Percentiles rank a stretch among this genome's conserved stretches.
Evolutionary conservation across 2,329 filamentous ascomycete species (phyloP).

Genomic region (Penicillium sp.): DNA sequence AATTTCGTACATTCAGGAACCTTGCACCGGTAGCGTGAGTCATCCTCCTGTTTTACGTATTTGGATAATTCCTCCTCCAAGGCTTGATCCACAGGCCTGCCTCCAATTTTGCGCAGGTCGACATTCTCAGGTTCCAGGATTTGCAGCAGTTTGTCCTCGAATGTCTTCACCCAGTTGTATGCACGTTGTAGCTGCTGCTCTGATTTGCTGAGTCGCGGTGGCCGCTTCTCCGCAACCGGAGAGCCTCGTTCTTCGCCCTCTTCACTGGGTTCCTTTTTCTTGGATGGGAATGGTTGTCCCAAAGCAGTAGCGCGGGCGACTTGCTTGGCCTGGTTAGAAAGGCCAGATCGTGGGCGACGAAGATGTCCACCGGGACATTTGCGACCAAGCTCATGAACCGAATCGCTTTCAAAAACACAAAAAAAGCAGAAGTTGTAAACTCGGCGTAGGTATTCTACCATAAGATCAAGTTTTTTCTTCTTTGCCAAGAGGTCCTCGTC

Average conservation of each 20-base stretch:
- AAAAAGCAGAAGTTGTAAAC: conserved; percentile 99
- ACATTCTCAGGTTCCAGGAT: conserved; percentile 86
- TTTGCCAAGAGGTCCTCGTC: conserved; percentile 86
- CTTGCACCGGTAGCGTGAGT: conserved; percentile 95
- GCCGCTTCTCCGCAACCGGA: conserved; percentile 71
- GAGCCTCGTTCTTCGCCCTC: conserved; percentile 66
- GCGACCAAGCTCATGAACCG: conserved; percentile 88
- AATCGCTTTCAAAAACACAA: conserved; percentile 98
- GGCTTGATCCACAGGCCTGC: conserved; percentile 81
- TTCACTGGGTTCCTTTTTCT: conserved; percentile 67
- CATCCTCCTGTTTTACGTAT: conserved; percentile 94
- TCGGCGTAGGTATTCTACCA: conserved; percentile 93
- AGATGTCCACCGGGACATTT: conserved; percentile 98
- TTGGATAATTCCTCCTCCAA: conserved; percentile 82
- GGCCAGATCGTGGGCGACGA: conserved; percentile 80
- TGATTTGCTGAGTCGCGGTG: conserved; percentile 70
- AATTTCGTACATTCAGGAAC: conserved; percentile 94
- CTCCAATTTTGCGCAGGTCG: conserved; percentile 87
- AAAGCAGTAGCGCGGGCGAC: conserved; percentile 82
- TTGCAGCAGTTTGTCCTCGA: conserved; percentile 93
- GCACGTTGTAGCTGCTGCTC: conserved; percentile 92
- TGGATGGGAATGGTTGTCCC: conserved; percentile 80
- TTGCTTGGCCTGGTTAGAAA: conserved; percentile 78
- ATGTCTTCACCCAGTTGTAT: conserved; percentile 98
- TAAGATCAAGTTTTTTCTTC: conserved; percentile 94